A percentile compares a stretch with the other conserved stretches of the same genome.
phyloP scores from a whole-genome alignment of 345 rosid species.

The Arabis hirsuta region DNA sequence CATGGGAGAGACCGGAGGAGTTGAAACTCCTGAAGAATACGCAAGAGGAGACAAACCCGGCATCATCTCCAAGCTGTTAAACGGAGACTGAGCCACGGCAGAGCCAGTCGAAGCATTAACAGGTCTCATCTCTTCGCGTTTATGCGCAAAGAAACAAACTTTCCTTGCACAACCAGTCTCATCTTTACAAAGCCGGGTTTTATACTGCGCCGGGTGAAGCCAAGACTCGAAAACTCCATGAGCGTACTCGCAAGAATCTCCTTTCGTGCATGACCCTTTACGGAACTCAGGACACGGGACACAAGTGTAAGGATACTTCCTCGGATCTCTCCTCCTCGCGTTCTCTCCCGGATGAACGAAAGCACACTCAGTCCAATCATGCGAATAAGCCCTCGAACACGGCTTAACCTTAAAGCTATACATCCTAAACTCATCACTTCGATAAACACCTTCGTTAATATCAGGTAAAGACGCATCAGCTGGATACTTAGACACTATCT shows the following conservation, averaged over 20 bases:
- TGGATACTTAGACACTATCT: constrained; percentile 55
- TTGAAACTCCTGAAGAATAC: constrained; percentile 59
- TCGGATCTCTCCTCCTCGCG: constrained; percentile 95
- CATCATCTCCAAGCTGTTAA: constrained; percentile 59
- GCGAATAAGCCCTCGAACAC: constrained; percentile 96
- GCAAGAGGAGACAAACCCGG: constrained; percentile 59
- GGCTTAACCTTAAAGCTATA: constrained; percentile 94
- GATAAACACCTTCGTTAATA: constrained; percentile 79
- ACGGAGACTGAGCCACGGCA: constrained; percentile 60
- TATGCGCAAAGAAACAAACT: constrained; percentile 99
- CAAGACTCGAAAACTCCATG: constrained; percentile 99
- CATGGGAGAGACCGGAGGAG: constrained; percentile 63
- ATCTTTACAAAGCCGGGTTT: constrained; percentile 96
- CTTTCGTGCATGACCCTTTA: constrained; percentile 88
- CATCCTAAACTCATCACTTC: constrained; percentile 95
- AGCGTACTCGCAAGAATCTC: constrained; percentile 90
- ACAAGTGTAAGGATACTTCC: constrained; percentile 89
- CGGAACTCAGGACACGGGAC: constrained; percentile 99
- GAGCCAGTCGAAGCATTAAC: constrained; percentile 94
- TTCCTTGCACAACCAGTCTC: constrained; percentile 84
- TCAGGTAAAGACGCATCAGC: constrained; percentile 82
- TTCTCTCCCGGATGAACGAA: constrained; percentile 99
- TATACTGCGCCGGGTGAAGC: constrained; percentile 97
- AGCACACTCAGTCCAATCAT: constrained; percentile 98
- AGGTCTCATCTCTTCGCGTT: constrained; percentile 84